Percentiles rank a stretch among this genome's conserved stretches.
These are phyloP conservation scores for Penicillium sp. DNA, from an alignment of 2,329 filamentous ascomycete genomes.

Conservation along the genomic window DNA sequence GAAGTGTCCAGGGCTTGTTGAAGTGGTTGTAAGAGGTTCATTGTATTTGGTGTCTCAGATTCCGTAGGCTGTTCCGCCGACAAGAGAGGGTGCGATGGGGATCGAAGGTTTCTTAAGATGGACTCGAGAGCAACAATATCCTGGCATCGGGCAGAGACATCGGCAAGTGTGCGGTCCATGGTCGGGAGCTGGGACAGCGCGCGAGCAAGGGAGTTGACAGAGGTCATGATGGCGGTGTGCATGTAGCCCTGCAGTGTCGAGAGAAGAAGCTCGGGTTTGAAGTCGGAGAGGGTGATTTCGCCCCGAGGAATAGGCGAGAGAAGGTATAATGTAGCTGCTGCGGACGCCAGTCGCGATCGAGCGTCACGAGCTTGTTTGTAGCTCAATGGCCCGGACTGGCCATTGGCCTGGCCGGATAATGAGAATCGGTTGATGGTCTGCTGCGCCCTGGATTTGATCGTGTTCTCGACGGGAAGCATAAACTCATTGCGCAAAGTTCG, in stretches of 20 bases:
- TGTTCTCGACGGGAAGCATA: conserved; percentile 68
- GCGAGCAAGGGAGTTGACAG: conserved; percentile 69
- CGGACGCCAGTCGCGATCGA: conserved; percentile 69
- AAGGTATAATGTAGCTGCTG: conserved; percentile 73
- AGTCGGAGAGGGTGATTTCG: conserved; percentile 47
- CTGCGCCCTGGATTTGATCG: conserved; percentile 70
- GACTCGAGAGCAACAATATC: conserved; percentile 86
- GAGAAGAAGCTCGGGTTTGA: conserved; percentile 69
- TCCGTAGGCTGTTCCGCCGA: conserved; percentile 30
- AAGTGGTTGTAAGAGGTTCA: conserved; percentile 67
- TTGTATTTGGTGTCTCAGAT: conserved; percentile 15
- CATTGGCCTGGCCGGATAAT: conserved; percentile 49
- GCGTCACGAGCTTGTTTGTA: conserved; percentile 69
- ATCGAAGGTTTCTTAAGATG: conserved; percentile 66
- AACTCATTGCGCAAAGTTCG: conserved; percentile 68
- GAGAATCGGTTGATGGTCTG: conserved; percentile 82
- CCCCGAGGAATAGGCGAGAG: conserved; percentile 65
- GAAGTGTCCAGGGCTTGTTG: conserved; percentile 80
- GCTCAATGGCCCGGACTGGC: conserved; percentile 44
- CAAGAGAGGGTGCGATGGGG: conserved; percentile 68
- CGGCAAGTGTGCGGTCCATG: conserved; percentile 75
- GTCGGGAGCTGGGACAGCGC: conserved; percentile 76
- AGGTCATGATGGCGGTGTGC: conserved; percentile 74
- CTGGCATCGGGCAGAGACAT: conserved; percentile 81
- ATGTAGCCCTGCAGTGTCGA: conserved; percentile 78